Base-by-base conservation (phyloP, 768 basidiomycete species). In the Collybia nuda region DNA sequence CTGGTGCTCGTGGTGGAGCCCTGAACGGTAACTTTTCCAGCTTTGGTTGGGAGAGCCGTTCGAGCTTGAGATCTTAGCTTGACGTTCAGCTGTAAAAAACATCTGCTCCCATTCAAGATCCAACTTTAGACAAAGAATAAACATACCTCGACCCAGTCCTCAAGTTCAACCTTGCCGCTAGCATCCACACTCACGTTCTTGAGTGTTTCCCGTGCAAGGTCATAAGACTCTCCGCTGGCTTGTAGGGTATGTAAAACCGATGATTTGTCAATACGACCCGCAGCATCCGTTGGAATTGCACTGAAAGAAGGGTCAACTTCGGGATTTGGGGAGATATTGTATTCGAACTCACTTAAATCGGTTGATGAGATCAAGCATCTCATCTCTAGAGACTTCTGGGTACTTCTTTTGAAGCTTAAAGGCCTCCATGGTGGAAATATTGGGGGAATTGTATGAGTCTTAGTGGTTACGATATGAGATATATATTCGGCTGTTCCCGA, bases 61-160 rank as follows among this genome's bases (percentile, higher is more conserved):
- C 70, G 63, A 44, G 75, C 52, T 61, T 82, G 76, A 3, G 80
- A 73, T 54, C 77, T 77, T 50, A 94, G 80, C 67, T 93, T 95
- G 55, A 85, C 86, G 56, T 90, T 88, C 54, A 95, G 79, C 90
- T 93, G 54, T 19, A 47, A 22, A 26, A 44, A 39, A 37, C 11
- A 42, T 2, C 35, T 44, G 32, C 44, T 6, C 6, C 14, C 22
- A 40, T 44, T 8, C 40, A 24, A 35, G 6, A 22, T 47, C 32
- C 23, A 36, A 29, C 40, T 14, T 56, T 55, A 50, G 52, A 58
- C 48, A 57, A 54, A 37, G 29, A 18, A 36, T 29, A 37, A n/a
- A 50, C 82, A 53, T 56, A 95, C 90, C 82, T 98, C 96, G 40
- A 98, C 95, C 88, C 93, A 99, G 64, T 98, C 97, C 58, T 98